Percentiles rank a stretch among this genome's conserved stretches.
Evolutionary conservation across 2,329 filamentous ascomycete genomes (phyloP).

Genomic region (Ophidiomyces ophidiicola): DNA sequence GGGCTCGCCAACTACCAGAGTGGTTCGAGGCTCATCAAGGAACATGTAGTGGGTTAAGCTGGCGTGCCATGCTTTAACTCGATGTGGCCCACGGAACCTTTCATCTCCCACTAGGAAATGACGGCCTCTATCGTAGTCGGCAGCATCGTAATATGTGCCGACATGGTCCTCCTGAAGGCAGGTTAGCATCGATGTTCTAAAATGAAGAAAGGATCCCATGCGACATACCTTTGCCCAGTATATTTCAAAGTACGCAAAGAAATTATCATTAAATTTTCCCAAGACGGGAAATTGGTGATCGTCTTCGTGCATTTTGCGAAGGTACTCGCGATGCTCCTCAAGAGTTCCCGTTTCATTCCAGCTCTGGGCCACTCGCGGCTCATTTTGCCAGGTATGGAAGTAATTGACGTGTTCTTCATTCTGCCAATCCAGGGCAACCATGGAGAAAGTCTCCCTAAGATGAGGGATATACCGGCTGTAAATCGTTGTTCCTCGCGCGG

Average conservation of each 20-base stretch:
- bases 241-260: slow-evolving; percentile 67
- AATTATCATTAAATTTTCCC: slow-evolving; percentile 56
- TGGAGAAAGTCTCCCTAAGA: slow-evolving; percentile 62
- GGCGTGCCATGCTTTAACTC: slow-evolving; percentile 48
- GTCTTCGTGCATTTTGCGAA: slow-evolving; percentile 56
- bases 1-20: slow-evolving; percentile 50
- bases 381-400: slow-evolving; percentile 74
- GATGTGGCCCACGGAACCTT: slow-evolving; percentile 42
- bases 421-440: slow-evolving; percentile 58
- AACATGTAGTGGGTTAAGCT: slow-evolving; percentile 49
- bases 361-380: slow-evolving; percentile 64
- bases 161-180: slow-evolving; percentile 44
- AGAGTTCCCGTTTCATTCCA: slow-evolving; percentile 70
- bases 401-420: slow-evolving; percentile 53
- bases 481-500: slow-evolving; percentile 54
- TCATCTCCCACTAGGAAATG: slow-evolving; percentile 49
- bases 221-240: slow-evolving; percentile 59
- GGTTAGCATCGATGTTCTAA: slow-evolving; percentile 2
- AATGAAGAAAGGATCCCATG: slow-evolving; percentile 5
- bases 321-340: slow-evolving; percentile 61
- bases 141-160: slow-evolving; percentile 46
- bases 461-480: slow-evolving; percentile 72
- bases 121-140: slow-evolving; percentile 47
- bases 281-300: slow-evolving; percentile 59
- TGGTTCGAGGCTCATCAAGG: slow-evolving; percentile 46